Evolutionary conservation across 2,329 filamentous ascomycete genomes (phyloP), one percentile per base, ranked within the genome.

Genomic region (Xylaria sp.): DNA sequence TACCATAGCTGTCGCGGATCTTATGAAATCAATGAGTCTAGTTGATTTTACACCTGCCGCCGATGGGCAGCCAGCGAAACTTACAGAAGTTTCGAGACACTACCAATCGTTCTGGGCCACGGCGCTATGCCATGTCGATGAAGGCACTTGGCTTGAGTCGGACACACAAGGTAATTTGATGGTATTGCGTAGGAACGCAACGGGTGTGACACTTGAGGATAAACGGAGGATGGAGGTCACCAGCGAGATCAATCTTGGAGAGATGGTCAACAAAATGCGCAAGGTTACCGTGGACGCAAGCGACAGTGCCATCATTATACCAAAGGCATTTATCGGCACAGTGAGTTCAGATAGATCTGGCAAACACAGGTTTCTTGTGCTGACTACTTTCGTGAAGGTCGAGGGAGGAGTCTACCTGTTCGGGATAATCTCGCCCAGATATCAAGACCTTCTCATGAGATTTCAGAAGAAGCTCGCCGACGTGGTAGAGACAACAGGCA

Each of bases 391-490:
- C 61, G 67, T 18, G 1, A 74, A 96, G 93, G 89, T 94, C 57
- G 95, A 98, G 79, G 96, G 96, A 32, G 92, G 92, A 0, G 91
- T 99, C 58, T 98, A 97, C 80, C 89, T 99, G 72, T 95, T 96
- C 76, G 94, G 92, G 0, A 88, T 92, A 7, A 94, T 99, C 72
- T 85, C 90, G 2, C 85, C 91, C 0, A 80, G 86, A 3, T 89
- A 92, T 63, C 91, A 94, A 76, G 92, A 97, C 74, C 84, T 97
- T 13, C 87, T 99, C 32, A 91, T 98, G 81, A 89, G 89, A 0
- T 89, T 99, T 64, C 96, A 99, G 79, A 82, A 84, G 0, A 88
- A 87, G 46, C 87, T 98, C 66, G 89, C 91, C 5, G 83, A 86
- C 3, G 84, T 88, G 6, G 85, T 97, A 34, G 82, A 88, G 44